Conservation (phyloP, 148 eudicot species). For the Vaccinium corymbosum region DNA sequence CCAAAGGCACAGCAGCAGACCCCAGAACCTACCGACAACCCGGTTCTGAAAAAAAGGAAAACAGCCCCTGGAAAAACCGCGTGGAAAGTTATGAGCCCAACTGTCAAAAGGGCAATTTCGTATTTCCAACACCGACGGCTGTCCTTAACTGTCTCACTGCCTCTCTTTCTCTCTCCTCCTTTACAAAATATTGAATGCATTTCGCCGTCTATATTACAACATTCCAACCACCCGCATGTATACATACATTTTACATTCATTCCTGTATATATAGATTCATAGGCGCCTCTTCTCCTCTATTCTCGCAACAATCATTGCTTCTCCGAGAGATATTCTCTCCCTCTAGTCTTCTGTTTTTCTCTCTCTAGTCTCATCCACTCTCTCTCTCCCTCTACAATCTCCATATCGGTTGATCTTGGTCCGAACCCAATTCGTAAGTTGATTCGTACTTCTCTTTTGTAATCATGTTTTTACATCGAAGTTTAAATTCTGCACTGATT, state of each 20-base stretch:
- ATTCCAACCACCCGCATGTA: neutral
- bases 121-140: neutral
- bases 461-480: neutral
- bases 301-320: constrained; percentile 9
- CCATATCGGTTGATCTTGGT: neutral
- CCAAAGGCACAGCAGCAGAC: no score
- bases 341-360: neutral
- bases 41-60: neutral
- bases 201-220: neutral
- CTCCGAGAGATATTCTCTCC: constrained; percentile 7
- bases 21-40: neutral
- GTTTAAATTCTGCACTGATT: neutral
- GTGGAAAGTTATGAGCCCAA: neutral
- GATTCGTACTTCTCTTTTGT: neutral
- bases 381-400: neutral
- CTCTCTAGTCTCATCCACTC: neutral
- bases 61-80: neutral
- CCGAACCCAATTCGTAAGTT: constrained; percentile 9
- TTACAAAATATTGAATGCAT: neutral
- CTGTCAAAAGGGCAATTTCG: neutral
- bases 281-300: neutral
- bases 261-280: neutral
- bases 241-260: neutral
- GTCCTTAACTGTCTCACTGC: neutral
- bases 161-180: neutral